These are phyloP conservation scores for Jasminum sambac DNA, from an alignment of 257 asterid genomes.

Conservation along the genomic window DNA sequence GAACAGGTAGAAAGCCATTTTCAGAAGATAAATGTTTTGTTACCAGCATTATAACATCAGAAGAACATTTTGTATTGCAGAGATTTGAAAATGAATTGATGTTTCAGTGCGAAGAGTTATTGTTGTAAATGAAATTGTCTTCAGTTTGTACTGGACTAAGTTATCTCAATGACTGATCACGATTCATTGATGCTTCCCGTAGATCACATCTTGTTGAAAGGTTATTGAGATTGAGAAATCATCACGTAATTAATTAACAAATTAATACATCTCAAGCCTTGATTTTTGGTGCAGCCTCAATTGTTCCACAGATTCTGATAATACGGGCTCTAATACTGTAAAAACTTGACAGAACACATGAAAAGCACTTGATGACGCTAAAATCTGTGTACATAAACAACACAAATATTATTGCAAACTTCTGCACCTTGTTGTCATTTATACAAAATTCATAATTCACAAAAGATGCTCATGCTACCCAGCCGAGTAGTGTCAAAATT, in stretches of 20 bases:
- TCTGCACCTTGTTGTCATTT: slow-evolving; percentile 18
- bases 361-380: slow-evolving; percentile 10
- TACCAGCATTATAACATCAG: slow-evolving; percentile 69
- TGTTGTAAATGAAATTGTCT: slow-evolving; percentile 28
- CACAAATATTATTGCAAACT: slow-evolving; percentile 7
- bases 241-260: neutral
- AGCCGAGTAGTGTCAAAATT: slow-evolving; percentile 19
- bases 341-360: neutral
- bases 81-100: slow-evolving; percentile 80
- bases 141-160: slow-evolving; percentile 8
- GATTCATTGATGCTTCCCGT: no score
- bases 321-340: neutral
- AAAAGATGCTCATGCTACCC: slow-evolving; percentile 22
- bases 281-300: neutral
- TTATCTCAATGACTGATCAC: no score
- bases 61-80: slow-evolving; percentile 82
- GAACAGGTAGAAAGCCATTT: slow-evolving; percentile 96
- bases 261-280: neutral
- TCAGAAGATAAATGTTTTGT: slow-evolving; percentile 75
- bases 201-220: no score
- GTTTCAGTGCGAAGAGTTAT: slow-evolving; percentile 72
- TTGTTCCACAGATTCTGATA: neutral
- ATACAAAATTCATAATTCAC: slow-evolving; percentile 22
- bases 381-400: slow-evolving; percentile 20
- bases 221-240: slow-evolving; percentile 51